Conservation (phyloP, 805 yeast species). For the Lipomyces sp. region DNA sequence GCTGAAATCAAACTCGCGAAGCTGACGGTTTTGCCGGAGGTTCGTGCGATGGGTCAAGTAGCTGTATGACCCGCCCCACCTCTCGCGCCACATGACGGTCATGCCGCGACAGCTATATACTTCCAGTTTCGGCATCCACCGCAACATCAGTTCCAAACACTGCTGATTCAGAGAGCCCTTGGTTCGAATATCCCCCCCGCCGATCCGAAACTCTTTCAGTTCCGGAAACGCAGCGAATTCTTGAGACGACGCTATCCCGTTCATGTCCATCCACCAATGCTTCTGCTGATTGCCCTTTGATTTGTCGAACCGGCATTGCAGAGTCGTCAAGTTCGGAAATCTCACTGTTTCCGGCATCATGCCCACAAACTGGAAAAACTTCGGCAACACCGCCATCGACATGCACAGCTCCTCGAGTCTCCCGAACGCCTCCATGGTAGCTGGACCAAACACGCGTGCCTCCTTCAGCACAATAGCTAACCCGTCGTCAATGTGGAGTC, state of each 20-base stretch:
- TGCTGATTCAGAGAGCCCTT: conserved; percentile 18
- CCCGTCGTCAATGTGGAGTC: conserved; percentile 15
- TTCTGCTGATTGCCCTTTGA: not conserved
- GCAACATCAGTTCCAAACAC: conserved; percentile 13
- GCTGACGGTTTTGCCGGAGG: conserved; percentile 3
- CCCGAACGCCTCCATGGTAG: conserved; percentile 5
- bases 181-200: conserved; percentile 3
- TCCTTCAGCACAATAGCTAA: conserved; percentile 7
- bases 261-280: conserved; percentile 20
- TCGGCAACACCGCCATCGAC: conserved; percentile 16
- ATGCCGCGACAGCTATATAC: conserved; percentile 13
- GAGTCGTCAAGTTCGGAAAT: conserved; percentile 9
- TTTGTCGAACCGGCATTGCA: conserved; percentile 5
- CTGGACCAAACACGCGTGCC: not conserved
- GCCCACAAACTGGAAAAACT: conserved; percentile 11
- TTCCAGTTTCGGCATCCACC: conserved; percentile 24
- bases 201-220: conserved; percentile 6
- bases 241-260: not conserved
- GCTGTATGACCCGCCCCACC: conserved; percentile 18
- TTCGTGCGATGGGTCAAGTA: conserved; percentile 14
- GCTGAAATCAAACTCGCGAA: conserved; percentile 9
- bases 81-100: conserved; percentile 12
- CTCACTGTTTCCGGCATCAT: conserved; percentile 1
- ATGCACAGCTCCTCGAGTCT: conserved; percentile 8
- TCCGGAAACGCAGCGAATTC: conserved; percentile 14